Evolutionary conservation across 768 basidiomycete species (phyloP), one percentile per base, ranked within the genome.

Genomic region (Gymnopilus dilepis): DNA sequence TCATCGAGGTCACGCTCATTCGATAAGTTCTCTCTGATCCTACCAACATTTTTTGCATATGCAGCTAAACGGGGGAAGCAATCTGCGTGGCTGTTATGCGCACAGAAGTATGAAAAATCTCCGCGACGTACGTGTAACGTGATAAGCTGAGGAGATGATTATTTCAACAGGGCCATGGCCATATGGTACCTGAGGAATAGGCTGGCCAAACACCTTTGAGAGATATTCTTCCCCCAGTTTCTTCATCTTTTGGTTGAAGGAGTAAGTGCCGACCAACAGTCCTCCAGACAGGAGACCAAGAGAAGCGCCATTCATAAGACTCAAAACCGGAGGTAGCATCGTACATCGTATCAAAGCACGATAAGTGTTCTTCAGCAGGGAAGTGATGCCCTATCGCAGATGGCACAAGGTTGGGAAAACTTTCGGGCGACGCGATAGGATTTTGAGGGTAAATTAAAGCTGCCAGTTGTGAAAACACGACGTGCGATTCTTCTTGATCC

Each of bases 71-170:
- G 71, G 5, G 77, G 74, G 47, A 77, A 76, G 60, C 81, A 82
- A 42, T 75, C 65, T 19, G 71, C 66, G 19, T 67, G 45, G 6
- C 58, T 55, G 26, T 24, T 67, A 34, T 73, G 69, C 57, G 69
- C 74, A 55, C 73, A 75, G 13, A 64, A 67, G 41, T 63, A 61
- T 17, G 54, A 68, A 67, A 84, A 84, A 65, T 84, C 82, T 13
- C 79, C 78, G 13, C 76, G 77, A 31, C 83, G 79, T 33, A 78
- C 70, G 61, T 84, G 83, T 8, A 84, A 71, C 6, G 79, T 70
- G 60, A 67, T 67, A 21, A 67, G 64, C 19, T 38, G 24, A 11
- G 2, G 37, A 30, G 41, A 30, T 21, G 19, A 17, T 34, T 56
- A 24, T 1, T 12, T n/a, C 28, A 6, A 42, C 2, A 3, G 13